These are phyloP conservation scores for Phytophthora sp. DNA, from an alignment of 352 stramenopile genomes.

Conservation along the genomic window DNA sequence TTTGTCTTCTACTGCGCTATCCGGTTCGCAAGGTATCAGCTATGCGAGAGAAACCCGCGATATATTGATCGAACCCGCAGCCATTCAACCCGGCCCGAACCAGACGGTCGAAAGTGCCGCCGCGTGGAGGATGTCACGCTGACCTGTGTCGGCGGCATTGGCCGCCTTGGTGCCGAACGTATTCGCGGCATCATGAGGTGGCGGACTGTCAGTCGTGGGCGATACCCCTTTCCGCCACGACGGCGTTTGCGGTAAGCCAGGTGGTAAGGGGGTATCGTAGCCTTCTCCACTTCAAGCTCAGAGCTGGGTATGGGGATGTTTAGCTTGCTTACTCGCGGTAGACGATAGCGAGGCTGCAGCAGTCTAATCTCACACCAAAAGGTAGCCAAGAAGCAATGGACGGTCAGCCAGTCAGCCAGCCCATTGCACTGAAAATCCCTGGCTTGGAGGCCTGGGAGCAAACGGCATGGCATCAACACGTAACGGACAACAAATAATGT, in stretches of 20 bases:
- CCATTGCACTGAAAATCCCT: constrained; percentile 12
- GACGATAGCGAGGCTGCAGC: too few species aligned
- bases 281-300: constrained; percentile 29
- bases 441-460: too few species aligned
- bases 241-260: constrained; percentile 15
- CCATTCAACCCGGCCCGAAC: constrained; percentile 16
- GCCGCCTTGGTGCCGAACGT: constrained; percentile 10
- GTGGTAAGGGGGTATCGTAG: too few species aligned
- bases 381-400: constrained; percentile 19
- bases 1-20: neutral
- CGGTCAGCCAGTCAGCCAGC: too few species aligned
- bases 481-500: constrained; percentile 1
- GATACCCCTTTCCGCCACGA: constrained; percentile 17
- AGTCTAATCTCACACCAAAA: constrained; percentile 11
- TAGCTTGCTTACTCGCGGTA: too few species aligned
- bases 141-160: constrained; percentile 33
- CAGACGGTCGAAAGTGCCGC: constrained; percentile 19
- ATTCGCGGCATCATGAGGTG: constrained; percentile 13
- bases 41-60: constrained; percentile 13
- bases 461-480: neutral
- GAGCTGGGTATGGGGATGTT: too few species aligned
- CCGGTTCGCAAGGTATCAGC: constrained; percentile 7
- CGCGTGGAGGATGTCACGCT: constrained; percentile 33
- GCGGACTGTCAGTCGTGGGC: constrained; percentile 2
- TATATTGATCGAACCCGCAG: neutral